Base-by-base conservation (phyloP, 202 grass and related monocot genomes). In the Carex sylvatica region DNA sequence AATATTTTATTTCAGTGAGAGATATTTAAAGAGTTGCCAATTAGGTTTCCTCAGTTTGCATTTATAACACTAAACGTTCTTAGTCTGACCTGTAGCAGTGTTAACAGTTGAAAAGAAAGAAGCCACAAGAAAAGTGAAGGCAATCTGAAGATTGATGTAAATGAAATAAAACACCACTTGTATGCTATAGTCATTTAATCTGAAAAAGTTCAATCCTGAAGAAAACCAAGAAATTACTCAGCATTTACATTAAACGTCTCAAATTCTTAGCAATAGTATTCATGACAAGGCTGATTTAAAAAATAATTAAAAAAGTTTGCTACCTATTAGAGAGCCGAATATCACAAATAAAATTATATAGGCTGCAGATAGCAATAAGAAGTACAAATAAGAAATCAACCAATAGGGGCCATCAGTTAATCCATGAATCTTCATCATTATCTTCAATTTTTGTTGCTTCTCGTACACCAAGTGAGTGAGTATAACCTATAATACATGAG, bases 321-420 rank as follows among this genome's bases (percentile, higher is more conserved):
- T 88, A 98, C 95, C 95, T 68, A 98, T 95, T 83, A 98, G 18
- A 31, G 95, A 89, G 55, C 95, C 95, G 86, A 98, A 98, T 80
- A 91, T 80, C 49, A 98, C 36, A 87, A 98, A 93, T 40, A 88
- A 61, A 84, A 95, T 68, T 86, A 91, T 95, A 67, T 98, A 98
- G 66, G 84, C 9, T 80, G 86, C 84, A 19, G 95, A 92, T 59
- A 85, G 90, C 31, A 62, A 92, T 80, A 98, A 64, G 83, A 95
- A 95, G 78, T 95, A 95, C 70, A 55, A 78, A 70, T 90, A 95
- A 0, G 93, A 84, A 85, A 95, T 95, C 74, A 84, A 84, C 88
- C 90, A 90, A 18, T 95, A 95, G 61, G 90, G 44, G 6, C 84
- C 26, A 90, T 90, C 88, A 59, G 84, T 80, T 81, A 95, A 88